These are phyloP conservation scores for Babjeviella inositovora DNA, from an alignment of 805 yeast species.

Conservation along the genomic window DNA sequence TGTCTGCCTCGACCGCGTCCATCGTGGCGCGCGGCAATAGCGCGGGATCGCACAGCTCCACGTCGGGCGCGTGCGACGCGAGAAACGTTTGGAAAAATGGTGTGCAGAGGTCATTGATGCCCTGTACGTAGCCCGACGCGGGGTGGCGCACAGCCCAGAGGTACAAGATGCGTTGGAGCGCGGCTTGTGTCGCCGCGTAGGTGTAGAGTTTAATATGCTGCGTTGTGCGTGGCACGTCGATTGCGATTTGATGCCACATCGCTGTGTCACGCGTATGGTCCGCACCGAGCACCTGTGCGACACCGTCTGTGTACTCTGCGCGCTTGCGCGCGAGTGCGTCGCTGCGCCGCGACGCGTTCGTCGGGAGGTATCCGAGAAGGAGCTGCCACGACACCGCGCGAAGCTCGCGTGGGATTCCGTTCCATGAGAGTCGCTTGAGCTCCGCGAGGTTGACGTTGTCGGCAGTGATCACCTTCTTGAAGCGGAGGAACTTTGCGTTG, in stretches of 20 bases:
- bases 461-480: constrained; percentile 39
- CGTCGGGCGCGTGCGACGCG: constrained; percentile 33
- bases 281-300: constrained; percentile 40
- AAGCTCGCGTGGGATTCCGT: constrained; percentile 74
- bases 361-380: constrained; percentile 78
- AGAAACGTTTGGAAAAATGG: constrained; percentile 86
- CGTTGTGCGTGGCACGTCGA: constrained; percentile 89
- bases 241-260: constrained; percentile 90
- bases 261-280: constrained; percentile 33
- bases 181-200: constrained; percentile 52
- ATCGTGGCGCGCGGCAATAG: constrained; percentile 41
- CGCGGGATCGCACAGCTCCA: constrained; percentile 48
- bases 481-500: constrained; percentile 46
- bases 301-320: constrained; percentile 69
- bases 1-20: constrained; percentile 78
- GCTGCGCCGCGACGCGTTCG: constrained; percentile 63
- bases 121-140: constrained; percentile 96
- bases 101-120: constrained; percentile 85
- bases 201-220: constrained; percentile 69
- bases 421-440: constrained; percentile 76
- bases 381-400: constrained; percentile 85
- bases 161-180: constrained; percentile 69
- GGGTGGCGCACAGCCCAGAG: constrained; percentile 96
- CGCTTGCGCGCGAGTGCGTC: constrained; percentile 64
- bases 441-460: constrained; percentile 52